Percentiles rank a stretch among this genome's conserved stretches.
Conservation (phyloP, 2,329 filamentous ascomycete species). For the Aspergillus tanneri region DNA sequence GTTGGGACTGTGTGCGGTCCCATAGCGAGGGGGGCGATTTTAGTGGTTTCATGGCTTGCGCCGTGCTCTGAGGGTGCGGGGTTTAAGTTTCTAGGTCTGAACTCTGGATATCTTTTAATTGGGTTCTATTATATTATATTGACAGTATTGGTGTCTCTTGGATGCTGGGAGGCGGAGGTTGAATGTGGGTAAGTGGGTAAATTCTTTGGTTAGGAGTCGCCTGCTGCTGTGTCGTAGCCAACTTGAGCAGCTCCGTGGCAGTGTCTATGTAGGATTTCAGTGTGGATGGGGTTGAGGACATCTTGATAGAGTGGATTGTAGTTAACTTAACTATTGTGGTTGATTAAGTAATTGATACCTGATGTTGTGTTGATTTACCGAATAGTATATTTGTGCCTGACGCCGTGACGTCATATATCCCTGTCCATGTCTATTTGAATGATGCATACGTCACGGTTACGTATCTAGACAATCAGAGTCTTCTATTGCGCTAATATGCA, state of each 20-base stretch:
- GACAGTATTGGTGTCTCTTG: not conserved
- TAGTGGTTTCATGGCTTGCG: constrained; percentile 71
- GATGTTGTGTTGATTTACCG: no score
- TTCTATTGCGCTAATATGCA: not conserved
- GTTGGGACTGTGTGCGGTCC: constrained; percentile 66
- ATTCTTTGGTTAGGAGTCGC: constrained; percentile 66
- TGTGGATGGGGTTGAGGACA: constrained; percentile 60
- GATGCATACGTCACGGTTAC: no score
- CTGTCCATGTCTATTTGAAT: no score
- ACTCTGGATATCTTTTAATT: constrained; percentile 67
- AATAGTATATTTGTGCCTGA: no score
- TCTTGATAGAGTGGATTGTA: constrained; percentile 1
- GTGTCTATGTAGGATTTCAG: constrained; percentile 75
- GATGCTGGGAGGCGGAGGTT: not conserved
- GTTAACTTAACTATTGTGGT: not conserved
- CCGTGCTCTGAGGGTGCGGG: constrained; percentile 67
- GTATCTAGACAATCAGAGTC: not conserved
- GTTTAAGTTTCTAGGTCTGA: no score
- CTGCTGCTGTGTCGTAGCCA: constrained; percentile 68
- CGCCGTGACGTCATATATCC: no score
- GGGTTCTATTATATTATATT: constrained; percentile 58
- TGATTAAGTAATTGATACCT: no score
- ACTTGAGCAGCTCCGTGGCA: constrained; percentile 71
- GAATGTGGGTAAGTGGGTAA: constrained; percentile 1
- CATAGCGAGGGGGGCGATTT: constrained; percentile 69